Evolutionary conservation across 2,329 filamentous ascomycete genomes (phyloP).

Genomic region (Xylaria polymorpha): DNA sequence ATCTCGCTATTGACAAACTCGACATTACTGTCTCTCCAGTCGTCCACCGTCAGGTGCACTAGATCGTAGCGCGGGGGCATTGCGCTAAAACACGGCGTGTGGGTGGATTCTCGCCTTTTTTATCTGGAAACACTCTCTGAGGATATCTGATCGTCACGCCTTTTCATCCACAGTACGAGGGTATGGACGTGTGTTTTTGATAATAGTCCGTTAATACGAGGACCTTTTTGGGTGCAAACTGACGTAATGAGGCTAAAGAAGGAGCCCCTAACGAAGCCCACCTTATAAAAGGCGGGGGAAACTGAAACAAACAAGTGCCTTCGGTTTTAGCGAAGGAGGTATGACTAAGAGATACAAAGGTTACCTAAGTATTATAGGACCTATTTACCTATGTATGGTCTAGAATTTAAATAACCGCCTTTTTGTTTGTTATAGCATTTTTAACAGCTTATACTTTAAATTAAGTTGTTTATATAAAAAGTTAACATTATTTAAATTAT

Average conservation of each 20-base stretch:
- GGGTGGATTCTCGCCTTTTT: neutral
- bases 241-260: slow-evolving; percentile 41
- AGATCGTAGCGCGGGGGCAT: slow-evolving; percentile 73
- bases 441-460: too few relatives aligned
- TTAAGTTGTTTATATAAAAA: too few relatives aligned
- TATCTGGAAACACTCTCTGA: neutral
- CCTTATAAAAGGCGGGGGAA: slow-evolving; percentile 36
- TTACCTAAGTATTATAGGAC: too few relatives aligned
- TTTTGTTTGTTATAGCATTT: too few relatives aligned
- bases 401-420: too few relatives aligned
- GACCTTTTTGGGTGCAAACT: slow-evolving; percentile 21
- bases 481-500: too few relatives aligned
- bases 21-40: slow-evolving; percentile 76
- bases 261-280: slow-evolving; percentile 10
- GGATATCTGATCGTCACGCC: neutral
- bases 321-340: too few relatives aligned
- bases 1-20: slow-evolving; percentile 72
- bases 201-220: neutral
- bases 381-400: too few relatives aligned
- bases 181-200: neutral
- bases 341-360: too few relatives aligned
- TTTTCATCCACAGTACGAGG: neutral
- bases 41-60: slow-evolving; percentile 71
- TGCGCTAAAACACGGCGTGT: slow-evolving; percentile 32
- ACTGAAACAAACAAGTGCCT: slow-evolving; percentile 4